phyloP scores from a whole-genome alignment of 163 green algal genomes.

The Coccomyxa subellipsoidea region DNA sequence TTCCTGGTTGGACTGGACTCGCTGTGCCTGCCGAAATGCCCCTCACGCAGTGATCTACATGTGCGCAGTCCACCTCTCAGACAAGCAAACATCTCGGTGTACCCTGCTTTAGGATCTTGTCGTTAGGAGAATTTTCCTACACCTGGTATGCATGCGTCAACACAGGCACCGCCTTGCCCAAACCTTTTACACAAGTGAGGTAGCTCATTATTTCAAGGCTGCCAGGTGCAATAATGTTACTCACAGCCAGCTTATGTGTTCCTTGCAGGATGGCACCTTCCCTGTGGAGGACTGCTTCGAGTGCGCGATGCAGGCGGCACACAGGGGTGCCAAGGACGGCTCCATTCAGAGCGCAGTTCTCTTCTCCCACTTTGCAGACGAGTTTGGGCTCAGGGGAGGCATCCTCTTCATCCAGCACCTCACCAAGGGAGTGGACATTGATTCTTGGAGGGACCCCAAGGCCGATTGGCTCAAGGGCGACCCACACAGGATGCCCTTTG shows the following conservation, averaged over 20 bases:
- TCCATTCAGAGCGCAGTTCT: not conserved
- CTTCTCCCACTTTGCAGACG: constrained; percentile 1
- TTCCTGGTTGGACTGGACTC: not conserved
- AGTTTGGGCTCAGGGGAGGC: not conserved
- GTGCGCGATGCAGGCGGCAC: not conserved
- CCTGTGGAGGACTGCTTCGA: constrained; percentile 10
- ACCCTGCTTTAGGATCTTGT: too few relatives aligned
- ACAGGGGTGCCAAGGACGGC: not conserved
- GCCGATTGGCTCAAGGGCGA: not conserved
- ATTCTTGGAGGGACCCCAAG: not conserved
- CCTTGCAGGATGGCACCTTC: not conserved
- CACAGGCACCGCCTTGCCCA: too few relatives aligned
- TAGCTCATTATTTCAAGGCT: too few relatives aligned
- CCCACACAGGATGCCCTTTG: not conserved
- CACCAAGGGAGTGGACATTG: not conserved
- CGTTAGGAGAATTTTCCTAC: too few relatives aligned
- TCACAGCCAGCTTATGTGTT: not conserved
- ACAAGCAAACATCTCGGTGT: too few relatives aligned
- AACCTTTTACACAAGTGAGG: too few relatives aligned
- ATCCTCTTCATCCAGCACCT: constrained; percentile 4
- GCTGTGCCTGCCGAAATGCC: not conserved
- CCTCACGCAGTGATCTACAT: not conserved
- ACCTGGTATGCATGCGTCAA: too few relatives aligned
- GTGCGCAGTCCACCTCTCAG: not conserved
- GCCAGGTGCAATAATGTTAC: not conserved